These are phyloP conservation scores for Zygotorulaspora florentina DNA, from an alignment of 805 yeast genomes.

Conservation along the genomic window DNA sequence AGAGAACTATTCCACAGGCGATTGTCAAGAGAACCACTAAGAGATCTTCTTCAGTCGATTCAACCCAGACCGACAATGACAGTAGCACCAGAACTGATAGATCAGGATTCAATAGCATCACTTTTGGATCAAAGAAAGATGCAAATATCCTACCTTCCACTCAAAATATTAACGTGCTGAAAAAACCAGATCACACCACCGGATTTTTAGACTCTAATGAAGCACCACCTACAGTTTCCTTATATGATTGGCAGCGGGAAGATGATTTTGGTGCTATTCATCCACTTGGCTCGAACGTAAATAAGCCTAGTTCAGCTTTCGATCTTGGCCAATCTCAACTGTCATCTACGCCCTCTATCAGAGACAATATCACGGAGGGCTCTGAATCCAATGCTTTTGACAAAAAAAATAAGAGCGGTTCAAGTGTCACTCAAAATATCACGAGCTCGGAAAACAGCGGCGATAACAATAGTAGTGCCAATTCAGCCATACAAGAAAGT, in stretches of 20 bases:
- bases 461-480: constrained; percentile 1
- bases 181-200: constrained; percentile 22
- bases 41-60: constrained; percentile 13
- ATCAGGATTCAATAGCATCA: constrained; percentile 36
- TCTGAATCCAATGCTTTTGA: constrained; percentile 21
- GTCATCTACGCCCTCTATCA: constrained; percentile 4
- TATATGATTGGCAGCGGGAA: constrained; percentile 41
- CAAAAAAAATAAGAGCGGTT: constrained; percentile 4
- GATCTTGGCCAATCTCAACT: neutral
- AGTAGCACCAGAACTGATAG: constrained; percentile 11
- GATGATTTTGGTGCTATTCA: constrained; percentile 30
- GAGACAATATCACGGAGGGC: constrained; percentile 4
- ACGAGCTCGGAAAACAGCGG: constrained; percentile 1
- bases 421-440: constrained; percentile 4
- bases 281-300: constrained; percentile 17
- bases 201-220: constrained; percentile 36
- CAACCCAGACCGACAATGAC: constrained; percentile 8
- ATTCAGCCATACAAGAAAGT: constrained; percentile 38
- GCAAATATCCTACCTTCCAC: constrained; percentile 12
- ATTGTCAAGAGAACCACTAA: constrained; percentile 40
- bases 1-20: constrained; percentile 45
- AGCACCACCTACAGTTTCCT: constrained; percentile 40
- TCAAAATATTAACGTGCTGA: constrained; percentile 6
- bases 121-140: constrained; percentile 38
- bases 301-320: constrained; percentile 1